phyloP scores from a whole-genome alignment of 345 rosid species.

The Gossypium rotundifolium region DNA sequence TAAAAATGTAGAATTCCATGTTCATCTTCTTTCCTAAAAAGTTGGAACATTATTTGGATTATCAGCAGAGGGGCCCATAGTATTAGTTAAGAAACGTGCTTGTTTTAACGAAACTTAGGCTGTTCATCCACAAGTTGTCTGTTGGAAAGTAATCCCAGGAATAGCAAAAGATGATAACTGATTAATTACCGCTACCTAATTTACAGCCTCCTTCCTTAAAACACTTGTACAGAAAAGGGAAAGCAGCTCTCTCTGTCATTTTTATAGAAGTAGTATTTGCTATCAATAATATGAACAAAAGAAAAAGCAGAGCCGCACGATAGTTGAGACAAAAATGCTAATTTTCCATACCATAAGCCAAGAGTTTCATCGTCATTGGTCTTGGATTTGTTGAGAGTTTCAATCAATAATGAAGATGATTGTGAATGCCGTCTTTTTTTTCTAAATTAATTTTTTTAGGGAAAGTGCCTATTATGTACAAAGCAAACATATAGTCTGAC shows the following conservation, averaged over 20 bases:
- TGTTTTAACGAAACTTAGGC: neutral
- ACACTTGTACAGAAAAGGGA: neutral
- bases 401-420: neutral
- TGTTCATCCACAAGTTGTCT: neutral
- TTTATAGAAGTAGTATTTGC: too few species aligned
- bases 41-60: slow-evolving; percentile 23
- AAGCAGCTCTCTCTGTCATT: neutral
- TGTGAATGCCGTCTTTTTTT: neutral
- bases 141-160: too few species aligned
- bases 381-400: neutral
- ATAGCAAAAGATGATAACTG: too few species aligned
- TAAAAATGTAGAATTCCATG: neutral
- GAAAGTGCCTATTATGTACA: neutral
- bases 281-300: too few species aligned
- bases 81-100: neutral
- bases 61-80: neutral
- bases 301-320: neutral
- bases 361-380: neutral
- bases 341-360: neutral
- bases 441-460: neutral
- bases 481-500: neutral
- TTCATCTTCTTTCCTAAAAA: slow-evolving; percentile 19
- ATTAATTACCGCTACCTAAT: neutral
- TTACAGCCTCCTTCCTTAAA: neutral
- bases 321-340: neutral